Conservation (phyloP, 1,139 yeast genomes). For the Suhomyces wounanorum region DNA sequence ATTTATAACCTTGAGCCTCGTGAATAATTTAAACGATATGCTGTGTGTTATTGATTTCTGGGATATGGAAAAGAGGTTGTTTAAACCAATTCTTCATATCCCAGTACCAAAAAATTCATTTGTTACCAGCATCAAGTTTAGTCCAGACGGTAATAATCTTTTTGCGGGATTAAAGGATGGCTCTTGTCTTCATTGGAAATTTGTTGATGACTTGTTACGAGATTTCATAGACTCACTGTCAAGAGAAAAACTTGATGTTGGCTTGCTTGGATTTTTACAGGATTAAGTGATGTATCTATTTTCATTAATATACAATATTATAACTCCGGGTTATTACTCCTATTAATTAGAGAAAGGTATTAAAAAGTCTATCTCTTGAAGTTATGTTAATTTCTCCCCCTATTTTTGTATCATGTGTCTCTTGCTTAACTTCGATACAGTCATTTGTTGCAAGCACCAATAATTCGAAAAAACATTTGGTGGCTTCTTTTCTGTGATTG, state of each 20-base stretch:
- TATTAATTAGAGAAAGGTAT: constrained; percentile 32
- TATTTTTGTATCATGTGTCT: constrained; percentile 34
- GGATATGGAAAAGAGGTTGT: constrained; percentile 47
- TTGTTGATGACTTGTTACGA: constrained; percentile 21
- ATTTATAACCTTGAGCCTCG: constrained; percentile 51
- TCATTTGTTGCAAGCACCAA: constrained; percentile 81
- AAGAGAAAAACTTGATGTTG: constrained; percentile 12
- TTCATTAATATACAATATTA: constrained; percentile 19
- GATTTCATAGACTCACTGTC: constrained; percentile 7
- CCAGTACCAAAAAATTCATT: constrained; percentile 15
- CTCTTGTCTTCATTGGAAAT: constrained; percentile 21
- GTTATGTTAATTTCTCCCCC: constrained; percentile 62
- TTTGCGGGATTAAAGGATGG: constrained; percentile 33
- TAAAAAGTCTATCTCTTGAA: constrained; percentile 52
- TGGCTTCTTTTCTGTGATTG: constrained; percentile 59
- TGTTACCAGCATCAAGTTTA: constrained; percentile 26
- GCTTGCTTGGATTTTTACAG: constrained; percentile 14
- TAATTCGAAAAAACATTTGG: constrained; percentile 78
- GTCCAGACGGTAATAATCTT: constrained; percentile 24
- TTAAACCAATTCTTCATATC: constrained; percentile 38
- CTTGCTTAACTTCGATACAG: constrained; percentile 65
- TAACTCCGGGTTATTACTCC: constrained; percentile 8
- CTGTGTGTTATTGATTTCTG: constrained; percentile 50
- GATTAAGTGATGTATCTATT: not conserved
- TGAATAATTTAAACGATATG: constrained; percentile 20